phyloP scores from a whole-genome alignment of 306 rosid species.

The Vachellia collinsii region DNA sequence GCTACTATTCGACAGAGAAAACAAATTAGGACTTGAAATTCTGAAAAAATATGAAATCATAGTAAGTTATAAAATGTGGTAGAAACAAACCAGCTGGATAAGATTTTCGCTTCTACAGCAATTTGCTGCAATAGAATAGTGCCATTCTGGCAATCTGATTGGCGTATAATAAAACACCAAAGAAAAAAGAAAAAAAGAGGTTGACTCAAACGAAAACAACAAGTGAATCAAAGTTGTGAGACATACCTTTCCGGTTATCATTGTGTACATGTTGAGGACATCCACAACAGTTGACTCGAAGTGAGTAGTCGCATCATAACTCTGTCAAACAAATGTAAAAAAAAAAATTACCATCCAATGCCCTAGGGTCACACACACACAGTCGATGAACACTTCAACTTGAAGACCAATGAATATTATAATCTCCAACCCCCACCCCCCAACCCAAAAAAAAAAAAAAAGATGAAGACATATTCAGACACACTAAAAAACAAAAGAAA shows the following conservation, averaged over 20 bases:
- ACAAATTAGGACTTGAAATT: not conserved
- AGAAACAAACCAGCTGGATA: not conserved
- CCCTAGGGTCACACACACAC: not conserved
- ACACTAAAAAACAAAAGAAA: no score
- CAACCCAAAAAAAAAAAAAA: not conserved
- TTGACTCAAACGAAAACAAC: conserved; percentile 29
- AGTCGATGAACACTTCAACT: not conserved
- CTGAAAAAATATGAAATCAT: not conserved
- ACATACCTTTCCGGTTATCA: conserved; percentile 91
- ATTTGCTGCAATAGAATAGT: conserved; percentile 9
- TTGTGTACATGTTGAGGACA: conserved; percentile 92
- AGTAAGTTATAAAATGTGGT: not conserved
- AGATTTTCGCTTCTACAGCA: conserved; percentile 2
- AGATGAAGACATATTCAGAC: no score
- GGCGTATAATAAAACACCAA: not conserved
- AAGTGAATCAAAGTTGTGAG: conserved; percentile 14
- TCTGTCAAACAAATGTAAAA: conserved; percentile 52
- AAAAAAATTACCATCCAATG: not conserved
- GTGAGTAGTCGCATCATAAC: conserved; percentile 97
- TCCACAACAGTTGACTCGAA: conserved; percentile 89
- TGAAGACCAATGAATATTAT: not conserved
- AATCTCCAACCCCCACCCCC: not conserved
- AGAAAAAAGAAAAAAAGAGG: not conserved
- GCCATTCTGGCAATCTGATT: not conserved
- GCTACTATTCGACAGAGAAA: conserved; percentile 1